Evolutionary conservation across 1,139 yeast species (phyloP), one percentile per base, ranked within the genome.

Genomic region (Kluyveromyces sp.): DNA sequence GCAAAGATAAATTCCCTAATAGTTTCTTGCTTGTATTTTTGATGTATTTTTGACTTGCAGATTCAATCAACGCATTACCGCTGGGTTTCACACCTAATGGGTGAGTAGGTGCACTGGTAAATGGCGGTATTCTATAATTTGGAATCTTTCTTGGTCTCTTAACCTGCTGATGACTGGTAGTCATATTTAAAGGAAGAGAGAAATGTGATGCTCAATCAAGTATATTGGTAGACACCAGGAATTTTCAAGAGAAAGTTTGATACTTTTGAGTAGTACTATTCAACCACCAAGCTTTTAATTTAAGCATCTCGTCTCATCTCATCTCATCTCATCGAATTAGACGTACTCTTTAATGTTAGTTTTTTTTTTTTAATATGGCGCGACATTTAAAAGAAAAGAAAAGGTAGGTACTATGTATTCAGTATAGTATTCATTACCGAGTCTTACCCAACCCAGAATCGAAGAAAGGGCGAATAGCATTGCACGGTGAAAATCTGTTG

Each of bases 61-160:
- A 61, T 28, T 61, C 60, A 32, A 66, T 60, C 38, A 53, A 62
- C 37, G 54, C 72, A 57, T 86, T 86, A 3, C 95, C 95, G 37
- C 75, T 68, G 0, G 95, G 96, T 54, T 77, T 79, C 25, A 86
- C 83, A 47, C 84, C 83, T 33, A 85, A 66, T 0, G 95, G 95
- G 57, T 86, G 95, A 42, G 70, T 66, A 6, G 70, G 60, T 2
- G 57, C 53, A 7, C 56, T 43, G 2, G 64, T 57, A 60, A 46
- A 45, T 45, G 51, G 15, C 31, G 51, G 48, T 21, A 54, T 46
- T 25, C 57, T 52, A 41, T 49, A 55, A 25, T 38, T 48, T 4
- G 58, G 57, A 4, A 48, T 34, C 37, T 36, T 43, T 30, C 46
- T 42, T 27, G 39, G 41, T 27, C 42, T 43, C 43, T 52, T 52